phyloP scores from a whole-genome alignment of 306 rosid species.

The Abrus pulchellus region DNA sequence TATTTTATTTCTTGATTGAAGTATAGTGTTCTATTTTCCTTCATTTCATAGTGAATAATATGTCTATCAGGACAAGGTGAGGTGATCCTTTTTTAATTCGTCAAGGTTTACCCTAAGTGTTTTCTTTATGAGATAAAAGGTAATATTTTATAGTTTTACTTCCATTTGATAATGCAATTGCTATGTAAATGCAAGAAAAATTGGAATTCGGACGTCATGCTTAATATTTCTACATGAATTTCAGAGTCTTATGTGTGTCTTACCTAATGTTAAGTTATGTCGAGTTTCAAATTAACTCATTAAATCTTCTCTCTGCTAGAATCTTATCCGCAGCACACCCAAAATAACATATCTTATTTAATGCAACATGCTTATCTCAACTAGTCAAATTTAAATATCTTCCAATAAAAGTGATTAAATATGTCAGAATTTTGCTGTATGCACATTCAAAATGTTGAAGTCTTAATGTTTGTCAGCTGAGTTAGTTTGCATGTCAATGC shows the following conservation, averaged over 20 bases:
- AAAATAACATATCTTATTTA: not conserved
- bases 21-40: not conserved
- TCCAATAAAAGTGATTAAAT: slow-evolving; percentile 29
- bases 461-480: slow-evolving; percentile 26
- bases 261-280: slow-evolving; percentile 2
- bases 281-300: slow-evolving; percentile 16
- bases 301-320: slow-evolving; percentile 25
- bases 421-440: slow-evolving; percentile 12
- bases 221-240: not conserved
- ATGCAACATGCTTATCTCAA: slow-evolving; percentile 30
- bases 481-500: slow-evolving; percentile 44
- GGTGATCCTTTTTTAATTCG: not conserved
- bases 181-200: not conserved
- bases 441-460: slow-evolving; percentile 27
- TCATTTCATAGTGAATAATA: not conserved
- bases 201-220: not conserved
- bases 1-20: slow-evolving; percentile 16
- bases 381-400: not conserved
- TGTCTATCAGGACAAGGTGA: not conserved
- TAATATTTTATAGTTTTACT: not conserved
- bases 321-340: slow-evolving; percentile 4
- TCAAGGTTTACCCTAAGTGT: not conserved
- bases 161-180: not conserved
- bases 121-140: not conserved
- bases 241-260: not conserved